These are phyloP conservation scores for Paramecium sonneborni DNA, from an alignment of 73 alveolate genomes.

Conservation along the genomic window DNA sequence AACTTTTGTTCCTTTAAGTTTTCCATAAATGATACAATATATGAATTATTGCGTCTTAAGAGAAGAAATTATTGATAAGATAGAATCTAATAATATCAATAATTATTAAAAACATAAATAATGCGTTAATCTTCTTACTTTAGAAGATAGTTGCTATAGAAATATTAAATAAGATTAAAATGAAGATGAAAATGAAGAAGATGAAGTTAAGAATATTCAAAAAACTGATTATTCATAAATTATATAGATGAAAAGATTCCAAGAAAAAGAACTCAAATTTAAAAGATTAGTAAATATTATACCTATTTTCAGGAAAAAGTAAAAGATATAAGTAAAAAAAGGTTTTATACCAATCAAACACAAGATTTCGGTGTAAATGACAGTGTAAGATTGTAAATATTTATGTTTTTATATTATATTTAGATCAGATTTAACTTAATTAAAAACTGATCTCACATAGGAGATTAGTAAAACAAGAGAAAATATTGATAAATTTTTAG, in stretches of 20 bases:
- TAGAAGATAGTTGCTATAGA: slow-evolving; percentile 39
- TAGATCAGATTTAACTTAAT: not conserved
- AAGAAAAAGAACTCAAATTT: slow-evolving; percentile 38
- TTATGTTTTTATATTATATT: not conserved
- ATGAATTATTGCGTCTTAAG: slow-evolving; percentile 45
- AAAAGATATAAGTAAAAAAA: not conserved
- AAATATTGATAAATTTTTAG: not conserved
- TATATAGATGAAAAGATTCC: not conserved
- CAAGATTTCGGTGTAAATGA: not conserved
- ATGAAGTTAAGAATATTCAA: not conserved
- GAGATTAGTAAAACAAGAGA: not conserved
- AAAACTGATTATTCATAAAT: not conserved
- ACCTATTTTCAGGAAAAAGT: not conserved
- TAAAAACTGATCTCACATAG: not conserved
- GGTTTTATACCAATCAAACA: not conserved
- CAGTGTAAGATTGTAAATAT: not conserved
- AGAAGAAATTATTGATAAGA: slow-evolving; percentile 38
- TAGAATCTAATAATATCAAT: not conserved
- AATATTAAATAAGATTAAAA: not conserved
- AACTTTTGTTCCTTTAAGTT: slow-evolving; percentile 15
- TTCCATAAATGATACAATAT: slow-evolving; percentile 31
- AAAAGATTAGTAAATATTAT: not conserved
- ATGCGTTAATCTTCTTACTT: not conserved
- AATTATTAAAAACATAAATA: slow-evolving; percentile 32
- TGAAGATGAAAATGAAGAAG: not conserved